phyloP scores from a whole-genome alignment of 2,329 filamentous ascomycete species.

The Aspergillus sp. region DNA sequence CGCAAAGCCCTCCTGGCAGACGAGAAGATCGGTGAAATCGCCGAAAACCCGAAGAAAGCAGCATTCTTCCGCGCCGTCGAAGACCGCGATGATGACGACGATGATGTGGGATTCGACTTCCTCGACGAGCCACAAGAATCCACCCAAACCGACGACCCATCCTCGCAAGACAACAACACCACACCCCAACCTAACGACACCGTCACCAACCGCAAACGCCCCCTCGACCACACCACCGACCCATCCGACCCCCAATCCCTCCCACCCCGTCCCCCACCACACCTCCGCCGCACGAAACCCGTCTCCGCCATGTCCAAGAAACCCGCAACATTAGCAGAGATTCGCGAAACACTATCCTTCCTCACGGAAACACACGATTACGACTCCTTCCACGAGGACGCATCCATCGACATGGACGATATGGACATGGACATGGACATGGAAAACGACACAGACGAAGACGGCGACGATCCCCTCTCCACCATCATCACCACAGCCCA shows the following conservation, averaged over 20 bases:
- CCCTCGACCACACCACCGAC: slow-evolving; percentile 37
- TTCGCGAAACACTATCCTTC: slow-evolving; percentile 79
- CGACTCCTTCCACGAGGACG: slow-evolving; percentile 57
- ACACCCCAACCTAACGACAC: slow-evolving; percentile 25
- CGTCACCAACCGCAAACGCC: slow-evolving; percentile 41
- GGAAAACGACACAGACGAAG: slow-evolving; percentile 42
- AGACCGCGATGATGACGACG: slow-evolving; percentile 69
- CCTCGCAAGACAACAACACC: slow-evolving; percentile 28
- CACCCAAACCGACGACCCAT: slow-evolving; percentile 39
- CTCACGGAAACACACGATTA: slow-evolving; percentile 70
- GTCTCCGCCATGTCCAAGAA: slow-evolving; percentile 59
- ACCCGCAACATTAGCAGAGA: slow-evolving; percentile 74
- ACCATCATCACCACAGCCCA: neutral
- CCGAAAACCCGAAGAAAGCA: slow-evolving; percentile 81
- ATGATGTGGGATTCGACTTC: slow-evolving; percentile 73
- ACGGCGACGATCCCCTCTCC: neutral
- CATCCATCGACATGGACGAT: slow-evolving; percentile 49
- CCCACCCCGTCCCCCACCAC: slow-evolving; percentile 54
- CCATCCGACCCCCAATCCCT: slow-evolving; percentile 42
- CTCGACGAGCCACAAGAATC: slow-evolving; percentile 52
- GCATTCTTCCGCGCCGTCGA: slow-evolving; percentile 91
- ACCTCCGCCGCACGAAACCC: slow-evolving; percentile 60
- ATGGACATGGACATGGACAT: slow-evolving; percentile 49
- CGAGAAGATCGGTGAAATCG: slow-evolving; percentile 87
- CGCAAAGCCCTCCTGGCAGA: slow-evolving; percentile 84